Evolutionary conservation across 352 stramenopile species (phyloP), one percentile per base, ranked within the genome.

Genomic region (Globisporangium uncinulatum): DNA sequence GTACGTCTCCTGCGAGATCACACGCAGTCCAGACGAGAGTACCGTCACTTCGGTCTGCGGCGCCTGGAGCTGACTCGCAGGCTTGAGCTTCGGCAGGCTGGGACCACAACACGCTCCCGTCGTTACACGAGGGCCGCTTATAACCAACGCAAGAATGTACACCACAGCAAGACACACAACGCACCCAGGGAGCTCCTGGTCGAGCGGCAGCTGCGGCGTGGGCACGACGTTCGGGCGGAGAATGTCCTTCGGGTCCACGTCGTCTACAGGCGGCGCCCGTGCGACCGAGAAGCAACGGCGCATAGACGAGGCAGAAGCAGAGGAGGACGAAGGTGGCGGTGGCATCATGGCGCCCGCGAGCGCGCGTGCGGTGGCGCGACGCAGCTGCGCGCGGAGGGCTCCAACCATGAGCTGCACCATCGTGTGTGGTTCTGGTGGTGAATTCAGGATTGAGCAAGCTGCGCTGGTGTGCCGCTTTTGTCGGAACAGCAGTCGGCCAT

Each of bases 1-100:
- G 69, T 98, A 98, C 17, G 88, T 98, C 67, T 99, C 95, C 62
- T 98, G 94, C 14, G 93, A 98, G 54, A 97, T 97, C 29, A 99
- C 95, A 32, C 95, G 88, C 42, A 99, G 75, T 0, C 95, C 96
- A 49, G 97, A 98, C 14, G 87, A 70, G 11, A 99, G 75, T 51
- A 85, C 96, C 34, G 95, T 97, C 31, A 97, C 83, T 63, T 96
- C 67, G 1, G 95, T 98, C 59, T 94, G 76, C 5, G 96, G 96
- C 34, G 83, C 74, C 51, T 85, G 67, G 20, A 95, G 61, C 51
- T 96, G 82, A 51, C 77, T 91, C 39, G 86, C 85, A 0, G 87
- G 83, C 59, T 94, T 94, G 46, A 96, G 78, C 61, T 75, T 75
- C 2, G 87, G 87, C 53, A 95, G 69, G 0, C 79, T 87, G 52